Base-by-base conservation (phyloP, 208 protist species). In the Herpetomonas samuelpessoai region DNA sequence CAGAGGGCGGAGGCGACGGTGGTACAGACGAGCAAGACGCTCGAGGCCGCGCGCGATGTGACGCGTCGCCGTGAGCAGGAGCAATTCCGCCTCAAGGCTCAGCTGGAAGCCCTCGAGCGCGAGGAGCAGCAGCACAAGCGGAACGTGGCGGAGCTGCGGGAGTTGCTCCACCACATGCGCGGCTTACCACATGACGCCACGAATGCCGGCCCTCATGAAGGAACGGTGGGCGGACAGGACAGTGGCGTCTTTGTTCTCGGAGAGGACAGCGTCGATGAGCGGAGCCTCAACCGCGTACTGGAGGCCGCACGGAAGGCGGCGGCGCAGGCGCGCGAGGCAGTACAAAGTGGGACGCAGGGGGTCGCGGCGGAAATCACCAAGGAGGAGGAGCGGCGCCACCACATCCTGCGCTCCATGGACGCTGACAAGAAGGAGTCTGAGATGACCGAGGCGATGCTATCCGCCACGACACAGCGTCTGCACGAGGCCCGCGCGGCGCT, bases 401-500 rank as follows among this genome's bases (percentile, higher is more conserved):
- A 6, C 16, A 16, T 60, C 24, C 60, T 84, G 39, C 83, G 81
- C 22, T 21, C 28, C 16, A 55, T 87, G 53, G 83, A 88, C 45
- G 67, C 73, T 1, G 81, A 79, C 31, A 51, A 29, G 6, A 85
- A 84, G 55, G 86, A 93, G 64, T 50, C 57, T n/a, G 80, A 88
- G 53, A 84, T 93, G 77, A 65, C 65, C 16, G 51, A 69, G 54
- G 68, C 6, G 50, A 52, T 3, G 29, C 41, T 12, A 35, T 57
- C 21, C 73, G 67, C 51, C 24, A 49, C 25, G 24, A 19, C 58
- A 26, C 49, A 74, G 47, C 54, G 49, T 28, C 22, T 78, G 18
- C 30, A 82, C 39, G 50, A 24, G 3, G 68, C 53, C 19, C 31
- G 22, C 22, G 19, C 27, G 19, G n/a, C 38, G 47, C 30, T 51